Base-by-base conservation (phyloP, 495 filamentous ascomycete genomes). In the Penicillium egyptiacum region DNA sequence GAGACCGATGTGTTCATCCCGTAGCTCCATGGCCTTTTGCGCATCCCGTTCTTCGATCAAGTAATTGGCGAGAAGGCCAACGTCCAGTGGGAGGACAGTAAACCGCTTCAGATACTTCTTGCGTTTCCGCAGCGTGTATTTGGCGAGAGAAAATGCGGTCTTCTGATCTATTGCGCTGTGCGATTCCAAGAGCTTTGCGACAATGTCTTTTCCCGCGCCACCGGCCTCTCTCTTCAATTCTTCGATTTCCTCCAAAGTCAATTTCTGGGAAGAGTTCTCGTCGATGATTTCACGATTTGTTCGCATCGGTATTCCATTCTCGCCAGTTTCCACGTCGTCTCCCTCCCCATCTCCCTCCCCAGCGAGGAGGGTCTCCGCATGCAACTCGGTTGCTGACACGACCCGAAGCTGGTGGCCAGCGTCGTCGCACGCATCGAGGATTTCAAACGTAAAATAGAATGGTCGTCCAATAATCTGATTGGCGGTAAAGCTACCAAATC, bases 101-200 rank as follows among this genome's bases (percentile, higher is more conserved):
- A 98, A 97, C 19, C 91, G 78, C 58, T 86, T 83, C 58, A 96
- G 81, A 66, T 95, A 98, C 75, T 98, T 98, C 69, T 86, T 93
- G 40, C 87, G 86, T 77, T 98, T 98, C 20, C 94, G 82, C 16
- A 98, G 75, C 45, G 91, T 95, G 67, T 98, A 98, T 69, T 98
- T 98, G 22, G 92, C 91, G 19, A 96, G 75, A 6, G 89, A 91
- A 70, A 96, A 98, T 2, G 87, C 82, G 0, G 94, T 97, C 77
- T 98, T 98, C 76, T 98, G 88, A 58, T 95, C 91, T 26, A 98
- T 75, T 0, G 87, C 89, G 4, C 85, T 82, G 72, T 98, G 94
- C 14, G 89, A 91, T 19, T 88, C 79, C 66, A 98, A 73, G 3
- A 98, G 80, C 69, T 90, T 94, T 35, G 87, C 86, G 50, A 98